Evolutionary conservation across 208 protist genomes (phyloP).

Genomic region (Herpetomonas samuelpessoai): DNA sequence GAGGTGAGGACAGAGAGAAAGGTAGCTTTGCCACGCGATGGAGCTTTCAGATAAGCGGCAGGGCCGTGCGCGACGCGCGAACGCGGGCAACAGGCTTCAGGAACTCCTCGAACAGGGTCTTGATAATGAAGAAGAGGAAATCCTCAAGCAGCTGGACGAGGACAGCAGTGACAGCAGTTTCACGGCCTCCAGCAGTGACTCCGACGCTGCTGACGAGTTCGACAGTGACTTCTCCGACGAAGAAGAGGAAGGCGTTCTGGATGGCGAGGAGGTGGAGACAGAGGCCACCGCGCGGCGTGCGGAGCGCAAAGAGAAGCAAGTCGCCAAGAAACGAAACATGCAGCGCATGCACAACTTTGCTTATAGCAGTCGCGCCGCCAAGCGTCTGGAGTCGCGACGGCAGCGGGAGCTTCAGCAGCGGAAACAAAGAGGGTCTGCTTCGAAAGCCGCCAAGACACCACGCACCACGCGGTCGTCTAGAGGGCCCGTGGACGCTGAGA

Average conservation of each 20-base stretch:
- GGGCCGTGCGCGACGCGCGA: slow-evolving; percentile 45
- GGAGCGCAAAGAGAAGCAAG: slow-evolving; percentile 39
- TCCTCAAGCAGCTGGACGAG: slow-evolving; percentile 44
- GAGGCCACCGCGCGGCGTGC: slow-evolving; percentile 47
- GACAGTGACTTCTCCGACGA: slow-evolving; percentile 81
- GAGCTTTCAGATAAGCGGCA: slow-evolving; percentile 37
- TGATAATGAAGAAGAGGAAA: slow-evolving; percentile 60
- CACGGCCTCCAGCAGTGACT: slow-evolving; percentile 36
- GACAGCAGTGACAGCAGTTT: slow-evolving; percentile 62
- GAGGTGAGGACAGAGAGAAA: no score
- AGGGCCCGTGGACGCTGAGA: slow-evolving; percentile 4
- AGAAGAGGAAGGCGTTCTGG: slow-evolving; percentile 36
- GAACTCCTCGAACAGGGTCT: slow-evolving; percentile 68
- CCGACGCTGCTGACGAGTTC: slow-evolving; percentile 56
- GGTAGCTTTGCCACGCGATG: slow-evolving; percentile 20
- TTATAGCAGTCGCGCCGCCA: neutral
- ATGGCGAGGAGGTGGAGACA: slow-evolving; percentile 34
- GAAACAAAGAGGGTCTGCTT: slow-evolving; percentile 1
- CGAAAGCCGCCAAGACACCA: neutral
- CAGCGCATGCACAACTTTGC: slow-evolving; percentile 29
- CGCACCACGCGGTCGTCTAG: no score
- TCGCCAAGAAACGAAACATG: slow-evolving; percentile 18
- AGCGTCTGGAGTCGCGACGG: neutral
- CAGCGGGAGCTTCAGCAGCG: slow-evolving; percentile 5
- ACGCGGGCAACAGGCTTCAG: slow-evolving; percentile 55